A percentile compares a stretch with the other conserved stretches of the same genome.
Evolutionary conservation across 495 filamentous ascomycete genomes (phyloP).

Genomic region (Penicillium arizonense): DNA sequence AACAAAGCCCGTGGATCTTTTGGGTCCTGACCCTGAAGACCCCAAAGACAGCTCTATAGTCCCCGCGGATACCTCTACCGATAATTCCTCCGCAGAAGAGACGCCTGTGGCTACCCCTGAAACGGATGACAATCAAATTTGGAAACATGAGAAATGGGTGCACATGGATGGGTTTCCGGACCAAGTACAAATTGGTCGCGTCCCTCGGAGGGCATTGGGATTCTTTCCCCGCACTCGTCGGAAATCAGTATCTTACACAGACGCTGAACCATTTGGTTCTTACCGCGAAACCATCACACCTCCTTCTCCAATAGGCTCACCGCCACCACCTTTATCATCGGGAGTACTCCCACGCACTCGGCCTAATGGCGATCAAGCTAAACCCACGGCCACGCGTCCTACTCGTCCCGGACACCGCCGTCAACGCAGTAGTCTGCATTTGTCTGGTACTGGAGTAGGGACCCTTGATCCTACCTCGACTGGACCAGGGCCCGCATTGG

Average conservation of each 20-base stretch:
- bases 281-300: constrained; percentile 36
- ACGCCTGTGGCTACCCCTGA: constrained; percentile 23
- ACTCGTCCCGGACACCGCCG: constrained; percentile 33
- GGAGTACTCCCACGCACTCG: constrained; percentile 17
- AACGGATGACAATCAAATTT: constrained; percentile 54
- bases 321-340: constrained; percentile 25
- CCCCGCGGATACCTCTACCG: constrained; percentile 27
- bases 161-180: constrained; percentile 64
- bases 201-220: constrained; percentile 76
- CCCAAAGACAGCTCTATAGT: constrained; percentile 42
- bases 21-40: constrained; percentile 36
- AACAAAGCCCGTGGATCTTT: constrained; percentile 31
- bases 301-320: constrained; percentile 32
- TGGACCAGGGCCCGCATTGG: constrained; percentile 74
- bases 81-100: constrained; percentile 13
- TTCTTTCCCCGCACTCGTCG: constrained; percentile 90
- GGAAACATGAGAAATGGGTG: constrained; percentile 88
- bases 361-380: constrained; percentile 18
- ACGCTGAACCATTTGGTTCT: constrained; percentile 35
- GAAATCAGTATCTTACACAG: constrained; percentile 63
- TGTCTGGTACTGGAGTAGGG: constrained; percentile 82
- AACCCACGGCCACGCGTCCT: constrained; percentile 14
- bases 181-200: constrained; percentile 81
- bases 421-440: constrained; percentile 42
- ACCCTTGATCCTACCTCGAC: constrained; percentile 67